Conservation (phyloP, 2,329 filamentous ascomycete genomes). For the Calonectria leucothoes region DNA sequence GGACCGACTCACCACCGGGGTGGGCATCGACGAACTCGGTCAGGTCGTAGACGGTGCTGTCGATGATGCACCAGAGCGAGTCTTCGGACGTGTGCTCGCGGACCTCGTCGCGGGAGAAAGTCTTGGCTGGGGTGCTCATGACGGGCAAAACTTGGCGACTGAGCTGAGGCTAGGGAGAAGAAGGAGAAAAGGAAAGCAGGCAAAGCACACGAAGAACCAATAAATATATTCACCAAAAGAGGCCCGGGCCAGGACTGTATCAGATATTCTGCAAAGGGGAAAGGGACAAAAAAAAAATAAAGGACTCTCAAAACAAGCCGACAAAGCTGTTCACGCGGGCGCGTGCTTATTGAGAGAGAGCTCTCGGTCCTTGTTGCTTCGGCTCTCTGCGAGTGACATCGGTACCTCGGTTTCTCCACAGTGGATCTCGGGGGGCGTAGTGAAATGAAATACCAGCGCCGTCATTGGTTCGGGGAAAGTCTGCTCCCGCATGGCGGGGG, state of each 20-base stretch:
- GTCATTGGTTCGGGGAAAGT: constrained; percentile 17
- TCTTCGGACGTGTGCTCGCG: constrained; percentile 81
- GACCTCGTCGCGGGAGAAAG: constrained; percentile 73
- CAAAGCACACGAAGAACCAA: not conserved
- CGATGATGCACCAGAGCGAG: constrained; percentile 85
- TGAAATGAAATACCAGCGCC: constrained; percentile 4
- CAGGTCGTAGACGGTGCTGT: constrained; percentile 88
- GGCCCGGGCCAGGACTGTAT: not conserved
- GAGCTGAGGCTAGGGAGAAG: not conserved
- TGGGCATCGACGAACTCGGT: constrained; percentile 88
- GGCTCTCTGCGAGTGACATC: constrained; percentile 21
- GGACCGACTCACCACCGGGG: constrained; percentile 83
- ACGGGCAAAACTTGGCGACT: not conserved
- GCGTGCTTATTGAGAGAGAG: not conserved
- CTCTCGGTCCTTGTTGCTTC: not conserved
- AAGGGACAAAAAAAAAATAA: too few species aligned
- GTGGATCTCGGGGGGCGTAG: not conserved
- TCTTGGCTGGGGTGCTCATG: constrained; percentile 57
- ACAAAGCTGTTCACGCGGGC: not conserved
- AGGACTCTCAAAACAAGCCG: not conserved
- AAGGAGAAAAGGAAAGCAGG: not conserved
- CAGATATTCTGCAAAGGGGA: not conserved
- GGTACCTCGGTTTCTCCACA: constrained; percentile 29
- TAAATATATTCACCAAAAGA: not conserved
- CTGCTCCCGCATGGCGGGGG: constrained; percentile 22